phyloP scores from a whole-genome alignment of 2,329 filamentous ascomycete genomes.

The Elsinoe perseae region DNA sequence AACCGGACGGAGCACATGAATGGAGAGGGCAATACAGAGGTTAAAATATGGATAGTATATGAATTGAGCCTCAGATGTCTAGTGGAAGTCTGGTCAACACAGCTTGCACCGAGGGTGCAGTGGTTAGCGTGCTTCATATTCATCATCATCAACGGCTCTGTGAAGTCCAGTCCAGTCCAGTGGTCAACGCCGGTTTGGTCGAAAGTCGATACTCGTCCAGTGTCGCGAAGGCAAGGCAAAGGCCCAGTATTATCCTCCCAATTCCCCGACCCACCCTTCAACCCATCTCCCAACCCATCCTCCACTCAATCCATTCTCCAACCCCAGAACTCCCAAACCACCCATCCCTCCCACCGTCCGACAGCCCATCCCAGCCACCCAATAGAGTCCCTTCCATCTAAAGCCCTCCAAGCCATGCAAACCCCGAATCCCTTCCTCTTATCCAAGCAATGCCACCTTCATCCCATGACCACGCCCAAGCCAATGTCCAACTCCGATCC shows the following conservation, averaged over 20 bases:
- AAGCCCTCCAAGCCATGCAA: too few relatives aligned
- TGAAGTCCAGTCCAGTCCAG: background rate
- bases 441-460: too few relatives aligned
- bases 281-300: background rate
- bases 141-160: background rate
- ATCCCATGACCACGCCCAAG: background rate
- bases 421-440: too few relatives aligned
- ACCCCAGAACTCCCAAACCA: background rate
- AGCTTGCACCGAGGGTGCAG: background rate
- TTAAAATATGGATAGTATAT: background rate
- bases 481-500: background rate
- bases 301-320: background rate
- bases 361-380: background rate
- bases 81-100: background rate
- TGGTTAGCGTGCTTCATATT: background rate
- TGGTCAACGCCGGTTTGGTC: background rate
- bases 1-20: too few relatives aligned
- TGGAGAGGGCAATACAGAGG: too few relatives aligned
- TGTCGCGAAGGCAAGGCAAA: conserved; percentile 1
- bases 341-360: background rate
- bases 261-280: background rate
- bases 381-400: too few relatives aligned
- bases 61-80: background rate
- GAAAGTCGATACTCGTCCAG: background rate
- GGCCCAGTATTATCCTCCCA: background rate